Conservation (phyloP, 1,284 basidiomycete genomes). For the Rhodotorula sp. region DNA sequence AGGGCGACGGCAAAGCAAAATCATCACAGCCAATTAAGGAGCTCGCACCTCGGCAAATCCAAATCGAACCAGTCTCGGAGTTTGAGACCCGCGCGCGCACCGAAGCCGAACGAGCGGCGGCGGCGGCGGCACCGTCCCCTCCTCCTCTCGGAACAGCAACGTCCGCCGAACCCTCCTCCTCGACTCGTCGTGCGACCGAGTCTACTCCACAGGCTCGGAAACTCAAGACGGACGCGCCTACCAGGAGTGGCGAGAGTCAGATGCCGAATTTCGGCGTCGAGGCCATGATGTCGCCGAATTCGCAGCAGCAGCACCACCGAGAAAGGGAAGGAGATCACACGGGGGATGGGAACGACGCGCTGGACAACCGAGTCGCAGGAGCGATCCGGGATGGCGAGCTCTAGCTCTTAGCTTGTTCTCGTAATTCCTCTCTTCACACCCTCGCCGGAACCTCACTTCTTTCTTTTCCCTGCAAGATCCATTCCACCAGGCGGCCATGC, state of each 20-base stretch:
- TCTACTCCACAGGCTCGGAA: neutral
- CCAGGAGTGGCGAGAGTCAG: conserved; percentile 10
- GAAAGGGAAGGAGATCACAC: neutral
- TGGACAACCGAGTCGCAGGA: conserved; percentile 6
- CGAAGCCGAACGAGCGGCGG: neutral
- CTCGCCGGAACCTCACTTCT: neutral
- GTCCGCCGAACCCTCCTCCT: no score
- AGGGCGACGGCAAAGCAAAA: no score
- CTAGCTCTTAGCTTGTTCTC: conserved; percentile 1
- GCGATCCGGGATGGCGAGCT: conserved; percentile 26
- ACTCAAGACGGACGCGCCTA: neutral
- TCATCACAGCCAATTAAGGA: no score
- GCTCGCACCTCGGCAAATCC: neutral
- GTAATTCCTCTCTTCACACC: no score
- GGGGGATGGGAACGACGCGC: neutral
- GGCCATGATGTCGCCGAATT: neutral
- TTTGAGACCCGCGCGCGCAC: neutral
- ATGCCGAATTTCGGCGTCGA: conserved; percentile 25
- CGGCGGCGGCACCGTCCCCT: neutral
- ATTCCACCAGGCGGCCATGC: neutral
- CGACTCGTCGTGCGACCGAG: neutral
- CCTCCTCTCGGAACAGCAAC: neutral
- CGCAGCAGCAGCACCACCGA: neutral
- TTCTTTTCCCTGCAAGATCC: neutral
- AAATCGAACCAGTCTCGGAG: neutral